Conservation (phyloP, 2,329 filamentous ascomycete genomes). For the Pseudogymnoascus sp. region DNA sequence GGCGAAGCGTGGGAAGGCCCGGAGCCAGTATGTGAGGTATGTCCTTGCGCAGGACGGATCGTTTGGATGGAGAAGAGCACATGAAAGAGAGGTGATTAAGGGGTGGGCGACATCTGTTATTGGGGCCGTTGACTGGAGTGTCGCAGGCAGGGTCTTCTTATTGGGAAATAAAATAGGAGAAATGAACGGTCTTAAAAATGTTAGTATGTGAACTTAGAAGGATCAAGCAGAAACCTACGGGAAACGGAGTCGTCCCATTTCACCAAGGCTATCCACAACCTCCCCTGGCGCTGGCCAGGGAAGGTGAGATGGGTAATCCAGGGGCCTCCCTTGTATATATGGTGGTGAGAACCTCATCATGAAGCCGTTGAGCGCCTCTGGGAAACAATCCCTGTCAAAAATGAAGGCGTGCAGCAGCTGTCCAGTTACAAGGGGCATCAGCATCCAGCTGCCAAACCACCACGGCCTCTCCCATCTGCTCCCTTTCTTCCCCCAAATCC, state of each 20-base stretch:
- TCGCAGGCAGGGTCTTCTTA: constrained; percentile 55
- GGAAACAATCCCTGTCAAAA: constrained; percentile 69
- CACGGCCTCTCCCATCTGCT: constrained; percentile 57
- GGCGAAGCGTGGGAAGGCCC: constrained; percentile 69
- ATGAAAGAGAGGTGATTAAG: constrained; percentile 75
- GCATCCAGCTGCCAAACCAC: constrained; percentile 80
- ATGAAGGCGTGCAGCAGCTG: constrained; percentile 70
- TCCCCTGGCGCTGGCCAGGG: constrained; percentile 69
- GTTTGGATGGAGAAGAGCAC: constrained; percentile 77
- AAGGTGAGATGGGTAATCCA: constrained; percentile 55
- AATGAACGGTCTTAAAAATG: constrained; percentile 54
- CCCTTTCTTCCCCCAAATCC: constrained; percentile 51
- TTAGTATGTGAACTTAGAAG: constrained; percentile 10
- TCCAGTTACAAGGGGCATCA: constrained; percentile 68
- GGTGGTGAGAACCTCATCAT: constrained; percentile 63
- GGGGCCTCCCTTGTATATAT: constrained; percentile 69
- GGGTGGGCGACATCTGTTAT: constrained; percentile 81
- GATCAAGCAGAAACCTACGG: constrained; percentile 47
- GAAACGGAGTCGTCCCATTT: constrained; percentile 77
- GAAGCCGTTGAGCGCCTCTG: constrained; percentile 50
- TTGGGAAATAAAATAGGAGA: constrained; percentile 81
- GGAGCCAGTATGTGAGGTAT: constrained; percentile 79
- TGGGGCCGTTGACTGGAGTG: constrained; percentile 62
- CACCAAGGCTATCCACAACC: constrained; percentile 71
- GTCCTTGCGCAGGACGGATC: constrained; percentile 84